A percentile compares a stretch with the other conserved stretches of the same genome.
Conservation (phyloP, 768 basidiomycete species). For the Pleurotus salmoneostramineus region DNA sequence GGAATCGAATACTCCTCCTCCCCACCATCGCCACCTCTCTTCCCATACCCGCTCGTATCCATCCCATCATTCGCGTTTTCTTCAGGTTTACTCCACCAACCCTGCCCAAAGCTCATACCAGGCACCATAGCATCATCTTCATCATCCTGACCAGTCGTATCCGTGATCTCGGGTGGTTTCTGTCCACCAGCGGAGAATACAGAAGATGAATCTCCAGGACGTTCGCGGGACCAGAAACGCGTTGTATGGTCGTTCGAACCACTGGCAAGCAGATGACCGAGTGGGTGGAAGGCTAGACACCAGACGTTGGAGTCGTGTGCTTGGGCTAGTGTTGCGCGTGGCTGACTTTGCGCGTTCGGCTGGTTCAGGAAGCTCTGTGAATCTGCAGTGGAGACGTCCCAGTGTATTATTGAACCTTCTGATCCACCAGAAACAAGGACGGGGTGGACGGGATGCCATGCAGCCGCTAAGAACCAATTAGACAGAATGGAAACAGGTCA, state of each 20-base stretch:
- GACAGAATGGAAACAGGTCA: background rate
- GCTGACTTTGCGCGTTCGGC: conserved; percentile 35
- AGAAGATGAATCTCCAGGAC: conserved; percentile 77
- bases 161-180: conserved; percentile 71
- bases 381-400: conserved; percentile 78
- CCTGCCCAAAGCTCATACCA: conserved; percentile 55
- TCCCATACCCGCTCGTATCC: conserved; percentile 12
- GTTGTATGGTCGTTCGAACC: conserved; percentile 99
- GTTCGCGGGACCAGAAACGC: conserved; percentile 95
- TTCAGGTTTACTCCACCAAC: conserved; percentile 47
- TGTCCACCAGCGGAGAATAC: conserved; percentile 81
- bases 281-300: conserved; percentile 92
- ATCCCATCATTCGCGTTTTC: conserved; percentile 21
- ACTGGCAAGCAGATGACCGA: conserved; percentile 90
- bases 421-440: conserved; percentile 92
- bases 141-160: conserved; percentile 60
- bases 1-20: conserved; percentile 23
- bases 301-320: conserved; percentile 99
- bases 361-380: background rate
- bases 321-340: conserved; percentile 84
- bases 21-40: conserved; percentile 16
- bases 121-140: conserved; percentile 74
- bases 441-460: conserved; percentile 96
- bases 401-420: conserved; percentile 92
- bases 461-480: conserved; percentile 51